phyloP scores from a whole-genome alignment of 2,329 filamentous ascomycete species.

The Raffaelea arxii region DNA sequence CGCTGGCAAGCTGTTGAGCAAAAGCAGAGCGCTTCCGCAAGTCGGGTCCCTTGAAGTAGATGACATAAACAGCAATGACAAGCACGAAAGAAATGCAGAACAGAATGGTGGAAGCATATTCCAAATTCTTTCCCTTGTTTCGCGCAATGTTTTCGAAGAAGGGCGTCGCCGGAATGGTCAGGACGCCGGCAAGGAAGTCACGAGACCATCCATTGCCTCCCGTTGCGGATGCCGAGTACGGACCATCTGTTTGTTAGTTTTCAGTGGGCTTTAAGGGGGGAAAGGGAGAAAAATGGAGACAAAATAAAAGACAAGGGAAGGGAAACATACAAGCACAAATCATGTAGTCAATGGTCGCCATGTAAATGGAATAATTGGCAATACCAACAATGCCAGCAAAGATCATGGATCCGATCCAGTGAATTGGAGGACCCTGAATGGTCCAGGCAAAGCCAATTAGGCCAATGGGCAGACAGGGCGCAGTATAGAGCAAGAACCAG shows the following conservation, averaged over 20 bases:
- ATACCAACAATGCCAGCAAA: slow-evolving; percentile 59
- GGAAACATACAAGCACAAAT: slow-evolving; percentile 39
- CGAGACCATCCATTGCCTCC: slow-evolving; percentile 67
- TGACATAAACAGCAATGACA: slow-evolving; percentile 53
- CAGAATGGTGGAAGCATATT: slow-evolving; percentile 54
- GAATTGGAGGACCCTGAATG: slow-evolving; percentile 49
- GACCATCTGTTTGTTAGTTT: slow-evolving; percentile 42
- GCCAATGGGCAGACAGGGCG: slow-evolving; percentile 53
- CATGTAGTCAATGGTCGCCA: slow-evolving; percentile 72
- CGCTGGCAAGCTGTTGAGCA: slow-evolving; percentile 46
- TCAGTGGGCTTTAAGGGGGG: too few relatives aligned
- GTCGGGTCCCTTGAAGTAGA: slow-evolving; percentile 54
- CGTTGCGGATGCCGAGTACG: slow-evolving; percentile 64
- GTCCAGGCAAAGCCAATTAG: slow-evolving; percentile 64
- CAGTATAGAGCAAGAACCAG: slow-evolving; percentile 53
- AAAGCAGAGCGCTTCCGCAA: slow-evolving; percentile 54
- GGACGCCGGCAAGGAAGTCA: slow-evolving; percentile 63
- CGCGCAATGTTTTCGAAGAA: slow-evolving; percentile 51
- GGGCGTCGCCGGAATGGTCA: slow-evolving; percentile 58
- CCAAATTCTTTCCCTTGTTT: slow-evolving; percentile 34
- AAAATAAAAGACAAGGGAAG: not conserved
- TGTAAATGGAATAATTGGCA: slow-evolving; percentile 66
- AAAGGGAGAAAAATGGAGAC: not conserved
- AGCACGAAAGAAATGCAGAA: slow-evolving; percentile 52
- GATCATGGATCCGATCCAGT: slow-evolving; percentile 60